Conservation (phyloP, 805 yeast species). For the Huiozyma naganishii region DNA sequence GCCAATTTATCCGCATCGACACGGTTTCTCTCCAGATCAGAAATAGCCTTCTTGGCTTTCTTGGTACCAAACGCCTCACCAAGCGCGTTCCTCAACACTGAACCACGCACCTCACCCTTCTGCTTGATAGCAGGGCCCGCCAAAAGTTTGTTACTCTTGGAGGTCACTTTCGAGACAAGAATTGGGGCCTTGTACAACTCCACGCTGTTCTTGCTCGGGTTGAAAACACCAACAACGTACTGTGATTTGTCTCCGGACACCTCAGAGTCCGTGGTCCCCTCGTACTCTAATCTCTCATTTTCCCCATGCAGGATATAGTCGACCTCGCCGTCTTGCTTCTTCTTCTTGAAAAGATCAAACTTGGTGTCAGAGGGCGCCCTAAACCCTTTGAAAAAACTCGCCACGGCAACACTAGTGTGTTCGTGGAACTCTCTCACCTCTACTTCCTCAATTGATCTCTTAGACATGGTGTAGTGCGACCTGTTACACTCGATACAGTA, state of each 20-base stretch:
- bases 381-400: slow-evolving; percentile 75
- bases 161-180: slow-evolving; percentile 49
- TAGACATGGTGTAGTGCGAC: slow-evolving; percentile 2
- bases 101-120: slow-evolving; percentile 38
- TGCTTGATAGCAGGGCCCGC: slow-evolving; percentile 52
- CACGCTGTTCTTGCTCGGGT: slow-evolving; percentile 50
- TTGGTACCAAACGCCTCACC: slow-evolving; percentile 97
- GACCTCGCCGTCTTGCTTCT: slow-evolving; percentile 5
- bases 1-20: slow-evolving; percentile 77
- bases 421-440: slow-evolving; percentile 31
- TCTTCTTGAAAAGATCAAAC: slow-evolving; percentile 52
- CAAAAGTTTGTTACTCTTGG: slow-evolving; percentile 46
- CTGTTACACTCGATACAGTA: background rate
- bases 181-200: slow-evolving; percentile 58
- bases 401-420: slow-evolving; percentile 43
- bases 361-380: slow-evolving; percentile 45
- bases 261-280: slow-evolving; percentile 39
- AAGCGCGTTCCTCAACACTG: slow-evolving; percentile 64
- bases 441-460: slow-evolving; percentile 10
- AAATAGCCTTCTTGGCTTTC: slow-evolving; percentile 85
- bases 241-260: slow-evolving; percentile 25
- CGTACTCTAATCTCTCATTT: slow-evolving; percentile 58
- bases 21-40: slow-evolving; percentile 68
- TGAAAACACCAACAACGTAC: slow-evolving; percentile 71
- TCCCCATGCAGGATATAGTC: slow-evolving; percentile 67